These are phyloP conservation scores for Kwoniella sp. DNA, from an alignment of 768 basidiomycete species.

Conservation along the genomic window DNA sequence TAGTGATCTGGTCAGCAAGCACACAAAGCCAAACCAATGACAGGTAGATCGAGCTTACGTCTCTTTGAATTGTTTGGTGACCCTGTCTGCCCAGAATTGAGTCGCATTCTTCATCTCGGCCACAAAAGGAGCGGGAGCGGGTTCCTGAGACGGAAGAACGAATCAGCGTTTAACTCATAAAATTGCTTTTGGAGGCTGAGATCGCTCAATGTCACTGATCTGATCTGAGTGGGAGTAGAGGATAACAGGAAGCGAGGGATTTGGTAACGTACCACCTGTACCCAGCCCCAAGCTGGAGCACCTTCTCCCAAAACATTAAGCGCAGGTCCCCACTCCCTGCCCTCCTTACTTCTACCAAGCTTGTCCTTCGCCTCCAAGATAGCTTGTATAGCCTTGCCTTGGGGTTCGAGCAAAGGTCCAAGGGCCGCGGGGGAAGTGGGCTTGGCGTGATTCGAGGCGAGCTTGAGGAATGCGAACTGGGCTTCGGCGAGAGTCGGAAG, in stretches of 20 bases:
- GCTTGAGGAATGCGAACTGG: constrained; percentile 69
- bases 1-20: constrained; percentile 3
- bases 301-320: constrained; percentile 81
- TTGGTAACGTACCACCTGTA: constrained; percentile 67
- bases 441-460: constrained; percentile 74
- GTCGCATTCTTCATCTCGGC: constrained; percentile 80
- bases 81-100: constrained; percentile 82
- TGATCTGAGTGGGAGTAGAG: no score
- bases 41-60: constrained; percentile 63
- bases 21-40: neutral
- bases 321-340: constrained; percentile 68
- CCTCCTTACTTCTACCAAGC: constrained; percentile 72
- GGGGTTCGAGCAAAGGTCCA: constrained; percentile 64
- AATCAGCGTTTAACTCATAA: no score
- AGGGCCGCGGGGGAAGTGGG: constrained; percentile 69
- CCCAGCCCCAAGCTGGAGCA: constrained; percentile 80
- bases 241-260: neutral
- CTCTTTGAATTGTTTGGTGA: constrained; percentile 90
- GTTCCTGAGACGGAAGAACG: constrained; percentile 59
- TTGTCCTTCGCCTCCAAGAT: constrained; percentile 81
- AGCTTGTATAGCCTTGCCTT: constrained; percentile 71
- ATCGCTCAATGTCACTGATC: no score
- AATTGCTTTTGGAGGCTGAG: no score
- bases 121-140: constrained; percentile 79
- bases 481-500: constrained; percentile 68